Evolutionary conservation across 2,329 filamentous ascomycete genomes (phyloP).

Genomic region (Blastomyces emzantsi): DNA sequence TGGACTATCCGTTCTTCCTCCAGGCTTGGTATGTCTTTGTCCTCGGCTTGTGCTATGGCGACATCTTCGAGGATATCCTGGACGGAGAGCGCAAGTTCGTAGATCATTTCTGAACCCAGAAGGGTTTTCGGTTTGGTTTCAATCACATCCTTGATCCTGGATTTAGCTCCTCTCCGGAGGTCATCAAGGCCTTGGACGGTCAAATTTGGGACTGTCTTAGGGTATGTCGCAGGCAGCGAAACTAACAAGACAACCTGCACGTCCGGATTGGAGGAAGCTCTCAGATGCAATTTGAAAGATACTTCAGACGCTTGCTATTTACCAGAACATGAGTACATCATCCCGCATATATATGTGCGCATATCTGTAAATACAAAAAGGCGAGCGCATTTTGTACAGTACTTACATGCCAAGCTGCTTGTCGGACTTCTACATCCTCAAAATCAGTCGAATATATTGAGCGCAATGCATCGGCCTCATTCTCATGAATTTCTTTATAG

Average conservation of each 20-base stretch:
- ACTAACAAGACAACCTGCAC: slow-evolving; percentile 64
- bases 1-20: slow-evolving; percentile 82
- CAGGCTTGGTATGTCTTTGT: slow-evolving; percentile 69
- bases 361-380: slow-evolving; percentile 6
- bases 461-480: slow-evolving; percentile 75
- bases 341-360: slow-evolving; percentile 2
- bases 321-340: slow-evolving; percentile 13
- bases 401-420: slow-evolving; percentile 74
- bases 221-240: slow-evolving; percentile 81
- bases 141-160: slow-evolving; percentile 61
- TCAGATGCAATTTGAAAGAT: slow-evolving; percentile 70
- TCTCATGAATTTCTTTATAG: slow-evolving; percentile 76
- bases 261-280: slow-evolving; percentile 62
- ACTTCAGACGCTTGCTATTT: slow-evolving; percentile 64
- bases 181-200: slow-evolving; percentile 55
- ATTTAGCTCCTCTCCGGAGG: slow-evolving; percentile 61
- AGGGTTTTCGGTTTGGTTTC: slow-evolving; percentile 58
- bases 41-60: slow-evolving; percentile 64
- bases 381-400: slow-evolving; percentile 19
- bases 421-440: slow-evolving; percentile 59
- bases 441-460: slow-evolving; percentile 91
- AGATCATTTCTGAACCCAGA: slow-evolving; percentile 56
- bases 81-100: slow-evolving; percentile 51
- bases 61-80: slow-evolving; percentile 74
- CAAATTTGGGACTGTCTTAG: slow-evolving; percentile 68